Conservation (phyloP, 805 yeast genomes). For the Diddensiella santjacobensis region DNA sequence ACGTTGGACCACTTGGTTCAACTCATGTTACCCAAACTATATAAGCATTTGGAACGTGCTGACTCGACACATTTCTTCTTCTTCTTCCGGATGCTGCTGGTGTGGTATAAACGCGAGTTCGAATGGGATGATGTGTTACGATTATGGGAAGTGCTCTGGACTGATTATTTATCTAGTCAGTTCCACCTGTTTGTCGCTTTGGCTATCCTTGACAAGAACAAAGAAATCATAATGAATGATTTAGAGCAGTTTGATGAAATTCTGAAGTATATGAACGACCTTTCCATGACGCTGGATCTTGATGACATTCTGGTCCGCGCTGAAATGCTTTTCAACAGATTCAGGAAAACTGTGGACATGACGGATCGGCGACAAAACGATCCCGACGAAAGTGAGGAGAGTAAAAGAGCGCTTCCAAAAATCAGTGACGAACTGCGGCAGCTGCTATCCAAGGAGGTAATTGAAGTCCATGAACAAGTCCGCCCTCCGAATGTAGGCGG, state of each 20-base stretch:
- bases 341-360: slow-evolving; percentile 72
- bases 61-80: slow-evolving; percentile 89
- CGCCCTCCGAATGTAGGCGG: slow-evolving; percentile 37
- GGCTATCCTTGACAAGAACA: slow-evolving; percentile 85
- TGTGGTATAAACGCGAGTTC: slow-evolving; percentile 93
- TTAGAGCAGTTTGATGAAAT: slow-evolving; percentile 84
- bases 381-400: slow-evolving; percentile 16
- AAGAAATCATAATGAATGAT: slow-evolving; percentile 69
- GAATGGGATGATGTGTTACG: slow-evolving; percentile 68
- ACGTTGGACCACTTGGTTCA: slow-evolving; percentile 82
- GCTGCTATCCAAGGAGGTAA: slow-evolving; percentile 55
- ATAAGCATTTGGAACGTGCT: slow-evolving; percentile 77
- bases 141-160: slow-evolving; percentile 93
- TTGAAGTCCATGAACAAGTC: slow-evolving; percentile 58
- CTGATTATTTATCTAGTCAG: slow-evolving; percentile 81
- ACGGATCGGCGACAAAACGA: slow-evolving; percentile 47
- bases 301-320: slow-evolving; percentile 78
- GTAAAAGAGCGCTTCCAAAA: slow-evolving; percentile 20
- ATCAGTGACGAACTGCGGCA: slow-evolving; percentile 52
- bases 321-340: slow-evolving; percentile 76
- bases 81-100: slow-evolving; percentile 90
- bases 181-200: slow-evolving; percentile 83
- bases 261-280: slow-evolving; percentile 85
- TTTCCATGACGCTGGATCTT: slow-evolving; percentile 70
- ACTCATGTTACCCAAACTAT: slow-evolving; percentile 82